Percentiles rank a stretch among this genome's conserved stretches.
These are phyloP conservation scores for Linnemannia exigua DNA, from an alignment of 192 early-diverging fungal species.

Conservation along the genomic window DNA sequence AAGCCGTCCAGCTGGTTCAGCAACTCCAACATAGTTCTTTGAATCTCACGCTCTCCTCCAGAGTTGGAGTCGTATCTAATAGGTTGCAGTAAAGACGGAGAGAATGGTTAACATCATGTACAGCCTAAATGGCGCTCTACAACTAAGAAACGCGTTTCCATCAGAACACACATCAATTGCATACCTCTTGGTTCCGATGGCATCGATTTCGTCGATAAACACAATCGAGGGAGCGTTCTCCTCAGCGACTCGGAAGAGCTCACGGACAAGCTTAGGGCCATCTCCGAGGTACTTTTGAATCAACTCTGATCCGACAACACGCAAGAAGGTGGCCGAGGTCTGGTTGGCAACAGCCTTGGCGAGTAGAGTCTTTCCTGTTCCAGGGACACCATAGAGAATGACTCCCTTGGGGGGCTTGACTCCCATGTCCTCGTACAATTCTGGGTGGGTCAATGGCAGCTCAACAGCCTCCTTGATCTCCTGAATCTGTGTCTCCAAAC, in stretches of 20 bases:
- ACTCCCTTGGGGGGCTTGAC: conserved; percentile 99
- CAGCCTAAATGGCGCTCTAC: neutral
- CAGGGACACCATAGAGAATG: conserved; percentile 95
- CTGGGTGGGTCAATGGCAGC: conserved; percentile 96
- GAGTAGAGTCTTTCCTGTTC: conserved; percentile 94
- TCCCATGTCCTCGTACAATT: conserved; percentile 99
- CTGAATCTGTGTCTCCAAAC: conserved; percentile 96
- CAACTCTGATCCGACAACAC: conserved; percentile 97
- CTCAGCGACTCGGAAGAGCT: conserved; percentile 96
- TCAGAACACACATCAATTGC: neutral
- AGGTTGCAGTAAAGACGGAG: neutral
- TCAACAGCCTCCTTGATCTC: conserved; percentile 99
- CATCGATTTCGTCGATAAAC: conserved; percentile 99
- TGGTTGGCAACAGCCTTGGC: conserved; percentile 99
- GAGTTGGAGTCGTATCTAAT: conserved; percentile 92
- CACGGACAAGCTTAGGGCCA: conserved; percentile 97
- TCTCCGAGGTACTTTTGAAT: conserved; percentile 99
- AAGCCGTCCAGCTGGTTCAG: conserved; percentile 99
- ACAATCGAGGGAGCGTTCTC: conserved; percentile 98
- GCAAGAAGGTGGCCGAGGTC: conserved; percentile 97
- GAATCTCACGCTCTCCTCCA: conserved; percentile 97
- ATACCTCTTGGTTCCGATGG: conserved; percentile 94
- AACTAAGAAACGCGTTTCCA: neutral
- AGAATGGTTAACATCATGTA: neutral
- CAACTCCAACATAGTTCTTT: conserved; percentile 97